A percentile compares a stretch with the other conserved stretches of the same genome.
Conservation (phyloP, 371 early-diverging fungal species). For the Quaeritorhiza haematococci region DNA sequence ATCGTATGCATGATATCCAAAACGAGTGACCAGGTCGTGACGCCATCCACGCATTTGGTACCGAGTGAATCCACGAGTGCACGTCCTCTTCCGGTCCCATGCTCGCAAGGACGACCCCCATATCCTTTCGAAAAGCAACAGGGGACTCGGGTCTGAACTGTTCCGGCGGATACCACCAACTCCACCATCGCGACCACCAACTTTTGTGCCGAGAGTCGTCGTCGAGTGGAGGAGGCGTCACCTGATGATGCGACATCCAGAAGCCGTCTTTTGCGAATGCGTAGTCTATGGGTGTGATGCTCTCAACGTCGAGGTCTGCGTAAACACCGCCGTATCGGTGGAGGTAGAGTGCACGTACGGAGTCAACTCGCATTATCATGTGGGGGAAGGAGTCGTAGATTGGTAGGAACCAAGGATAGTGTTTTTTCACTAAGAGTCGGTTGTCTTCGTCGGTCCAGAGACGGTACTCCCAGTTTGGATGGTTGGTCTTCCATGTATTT, state of each 20-base stretch:
- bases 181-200: too few species aligned
- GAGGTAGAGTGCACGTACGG: slow-evolving; percentile 29
- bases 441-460: slow-evolving; percentile 32
- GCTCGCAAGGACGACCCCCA: too few species aligned
- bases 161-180: too few species aligned
- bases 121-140: too few species aligned
- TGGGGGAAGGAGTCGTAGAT: slow-evolving; percentile 17
- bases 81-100: too few species aligned
- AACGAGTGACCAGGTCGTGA: slow-evolving; percentile 24
- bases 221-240: too few species aligned
- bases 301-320: slow-evolving; percentile 36
- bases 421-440: slow-evolving; percentile 19
- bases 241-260: too few species aligned
- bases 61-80: too few species aligned
- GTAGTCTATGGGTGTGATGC: slow-evolving; percentile 13
- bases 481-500: slow-evolving; percentile 9
- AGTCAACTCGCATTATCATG: slow-evolving; percentile 33
- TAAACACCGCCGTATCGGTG: slow-evolving; percentile 41
- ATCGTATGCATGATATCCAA: slow-evolving; percentile 15
- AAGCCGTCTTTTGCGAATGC: too few species aligned
- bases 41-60: slow-evolving; percentile 36
- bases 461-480: slow-evolving; percentile 20
- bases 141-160: too few species aligned
- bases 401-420: slow-evolving; percentile 28
- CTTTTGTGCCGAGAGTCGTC: too few species aligned